Evolutionary conservation across 106 monocot species (phyloP).

Genomic region (Dioscorea alata): DNA sequence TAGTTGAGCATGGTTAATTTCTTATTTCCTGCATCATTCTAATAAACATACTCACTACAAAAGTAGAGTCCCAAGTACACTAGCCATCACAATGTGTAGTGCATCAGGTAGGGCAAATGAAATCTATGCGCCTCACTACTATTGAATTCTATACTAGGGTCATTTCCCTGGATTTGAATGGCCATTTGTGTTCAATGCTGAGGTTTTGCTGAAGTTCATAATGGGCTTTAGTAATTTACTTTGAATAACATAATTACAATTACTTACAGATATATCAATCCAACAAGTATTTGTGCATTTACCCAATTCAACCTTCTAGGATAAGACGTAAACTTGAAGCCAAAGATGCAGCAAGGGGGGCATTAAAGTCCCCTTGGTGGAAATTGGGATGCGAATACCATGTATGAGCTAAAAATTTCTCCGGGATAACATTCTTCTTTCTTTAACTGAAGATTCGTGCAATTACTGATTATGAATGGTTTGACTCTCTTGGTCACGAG

Average conservation of each 20-base stretch:
- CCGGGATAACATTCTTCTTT: not conserved
- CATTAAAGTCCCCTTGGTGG: conserved; percentile 98
- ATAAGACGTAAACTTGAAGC: conserved; percentile 81
- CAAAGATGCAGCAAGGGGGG: conserved; percentile 89
- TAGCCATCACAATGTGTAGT: no score
- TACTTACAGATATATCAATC: not conserved
- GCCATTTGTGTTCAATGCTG: conserved; percentile 85
- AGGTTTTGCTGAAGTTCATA: conserved; percentile 87
- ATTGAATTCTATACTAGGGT: conserved; percentile 85
- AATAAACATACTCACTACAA: no score
- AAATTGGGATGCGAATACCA: conserved; percentile 84
- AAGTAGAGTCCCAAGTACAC: no score
- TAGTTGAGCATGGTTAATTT: no score
- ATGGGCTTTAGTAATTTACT: conserved; percentile 1
- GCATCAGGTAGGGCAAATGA: no score
- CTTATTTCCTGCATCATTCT: no score
- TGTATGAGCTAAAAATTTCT: conserved; percentile 21
- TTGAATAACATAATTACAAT: not conserved
- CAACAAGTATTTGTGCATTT: not conserved
- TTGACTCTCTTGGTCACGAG: conserved; percentile 33
- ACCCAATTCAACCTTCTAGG: conserved; percentile 25
- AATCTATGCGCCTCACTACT: not conserved
- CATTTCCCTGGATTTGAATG: conserved; percentile 97
- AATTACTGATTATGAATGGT: not conserved
- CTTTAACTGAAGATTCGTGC: not conserved